A percentile compares a stretch with the other conserved stretches of the same genome.
Conservation (phyloP, 306 rosid species). For the Prunus mira region DNA sequence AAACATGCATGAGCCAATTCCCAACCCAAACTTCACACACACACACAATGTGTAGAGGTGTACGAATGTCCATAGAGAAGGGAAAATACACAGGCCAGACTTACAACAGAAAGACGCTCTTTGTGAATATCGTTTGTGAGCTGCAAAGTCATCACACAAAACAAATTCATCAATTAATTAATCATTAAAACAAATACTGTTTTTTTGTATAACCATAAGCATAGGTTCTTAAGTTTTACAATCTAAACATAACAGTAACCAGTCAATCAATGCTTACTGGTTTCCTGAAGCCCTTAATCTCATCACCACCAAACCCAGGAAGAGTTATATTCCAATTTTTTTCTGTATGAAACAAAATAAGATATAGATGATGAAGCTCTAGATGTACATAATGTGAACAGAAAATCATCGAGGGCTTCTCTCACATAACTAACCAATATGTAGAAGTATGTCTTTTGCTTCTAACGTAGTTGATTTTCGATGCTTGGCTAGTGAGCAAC, state of each 20-base stretch:
- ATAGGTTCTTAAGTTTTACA: neutral
- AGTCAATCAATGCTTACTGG: slow-evolving; percentile 41
- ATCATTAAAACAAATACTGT: neutral
- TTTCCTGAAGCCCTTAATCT: slow-evolving; percentile 78
- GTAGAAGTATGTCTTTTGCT: slow-evolving; percentile 88
- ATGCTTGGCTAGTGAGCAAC: slow-evolving; percentile 94
- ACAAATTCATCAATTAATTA: neutral
- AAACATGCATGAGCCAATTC: neutral
- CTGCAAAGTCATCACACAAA: slow-evolving; percentile 48
- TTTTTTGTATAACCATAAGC: neutral
- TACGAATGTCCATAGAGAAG: slow-evolving; percentile 4
- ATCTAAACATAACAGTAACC: slow-evolving; percentile 19
- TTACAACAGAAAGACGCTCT: slow-evolving; percentile 86
- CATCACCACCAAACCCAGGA: slow-evolving; percentile 94
- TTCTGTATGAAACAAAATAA: slow-evolving; percentile 44
- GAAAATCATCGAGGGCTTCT: slow-evolving; percentile 1
- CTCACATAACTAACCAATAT: slow-evolving; percentile 67
- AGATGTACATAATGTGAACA: slow-evolving; percentile 1
- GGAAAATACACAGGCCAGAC: slow-evolving; percentile 27
- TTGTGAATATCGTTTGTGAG: slow-evolving; percentile 70
- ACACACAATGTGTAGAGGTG: neutral
- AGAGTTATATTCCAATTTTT: slow-evolving; percentile 85
- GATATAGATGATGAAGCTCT: slow-evolving; percentile 16
- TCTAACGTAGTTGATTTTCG: slow-evolving; percentile 80
- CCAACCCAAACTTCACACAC: neutral